phyloP scores from a whole-genome alignment of 2,329 filamentous ascomycete genomes.

The Tolypocladium nubicola region DNA sequence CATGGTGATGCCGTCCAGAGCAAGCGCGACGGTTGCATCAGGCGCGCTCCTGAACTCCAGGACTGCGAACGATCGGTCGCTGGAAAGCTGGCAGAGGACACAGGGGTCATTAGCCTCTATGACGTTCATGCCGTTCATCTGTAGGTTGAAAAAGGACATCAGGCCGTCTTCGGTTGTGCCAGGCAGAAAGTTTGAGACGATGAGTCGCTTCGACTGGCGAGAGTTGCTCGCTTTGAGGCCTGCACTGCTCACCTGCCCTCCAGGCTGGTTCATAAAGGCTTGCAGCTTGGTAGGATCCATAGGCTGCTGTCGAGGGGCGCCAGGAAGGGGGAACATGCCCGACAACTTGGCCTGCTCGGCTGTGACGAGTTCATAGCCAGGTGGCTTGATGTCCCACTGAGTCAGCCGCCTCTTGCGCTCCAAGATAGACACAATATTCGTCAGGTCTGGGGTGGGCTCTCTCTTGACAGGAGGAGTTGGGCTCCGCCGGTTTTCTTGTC shows the following conservation, averaged over 20 bases:
- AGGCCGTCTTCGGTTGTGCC: constrained; percentile 66
- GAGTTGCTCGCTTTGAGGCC: constrained; percentile 87
- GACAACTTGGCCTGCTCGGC: constrained; percentile 98
- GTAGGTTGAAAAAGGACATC: constrained; percentile 84
- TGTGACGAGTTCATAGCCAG: constrained; percentile 95
- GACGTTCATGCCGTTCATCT: constrained; percentile 93
- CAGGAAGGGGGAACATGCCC: constrained; percentile 96
- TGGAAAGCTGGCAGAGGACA: constrained; percentile 69
- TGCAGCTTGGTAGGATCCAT: constrained; percentile 93
- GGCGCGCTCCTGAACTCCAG: constrained; percentile 81
- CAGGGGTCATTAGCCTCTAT: constrained; percentile 78
- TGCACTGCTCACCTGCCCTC: constrained; percentile 58
- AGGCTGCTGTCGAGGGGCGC: constrained; percentile 85
- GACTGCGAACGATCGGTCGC: constrained; percentile 71
- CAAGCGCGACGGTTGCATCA: constrained; percentile 85
- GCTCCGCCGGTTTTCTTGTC: constrained; percentile 55
- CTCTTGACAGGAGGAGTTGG: constrained; percentile 77
- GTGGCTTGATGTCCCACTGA: constrained; percentile 99
- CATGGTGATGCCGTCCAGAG: constrained; percentile 84
- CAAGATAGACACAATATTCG: constrained; percentile 69
- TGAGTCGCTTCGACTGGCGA: constrained; percentile 84
- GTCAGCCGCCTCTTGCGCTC: constrained; percentile 87
- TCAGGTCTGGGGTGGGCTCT: constrained; percentile 92
- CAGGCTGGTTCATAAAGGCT: constrained; percentile 88
- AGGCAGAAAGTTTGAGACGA: constrained; percentile 72